phyloP scores from a whole-genome alignment of 2,329 filamentous ascomycete species.

The Xylaria polymorpha region DNA sequence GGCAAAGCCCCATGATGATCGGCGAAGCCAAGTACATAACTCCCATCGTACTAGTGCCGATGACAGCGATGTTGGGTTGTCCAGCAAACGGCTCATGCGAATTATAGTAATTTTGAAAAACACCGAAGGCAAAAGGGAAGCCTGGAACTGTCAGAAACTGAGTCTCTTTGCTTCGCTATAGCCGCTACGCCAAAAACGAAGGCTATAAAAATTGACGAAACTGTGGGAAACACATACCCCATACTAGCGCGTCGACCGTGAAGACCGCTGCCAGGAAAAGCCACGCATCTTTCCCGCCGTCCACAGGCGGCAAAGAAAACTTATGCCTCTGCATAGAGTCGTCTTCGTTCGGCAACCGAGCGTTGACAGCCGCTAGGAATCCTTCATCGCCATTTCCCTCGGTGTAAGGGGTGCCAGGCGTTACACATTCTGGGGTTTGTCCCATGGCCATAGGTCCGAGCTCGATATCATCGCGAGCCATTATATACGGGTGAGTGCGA shows the following conservation, averaged over 20 bases:
- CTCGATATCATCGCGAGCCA: conserved; percentile 33
- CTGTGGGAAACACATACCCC: conserved; percentile 54
- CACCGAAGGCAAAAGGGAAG: conserved; percentile 75
- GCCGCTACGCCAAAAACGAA: background rate
- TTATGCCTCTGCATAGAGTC: conserved; percentile 29
- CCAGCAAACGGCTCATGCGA: conserved; percentile 67
- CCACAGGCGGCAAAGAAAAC: conserved; percentile 45
- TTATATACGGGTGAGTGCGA: conserved; percentile 3
- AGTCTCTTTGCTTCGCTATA: background rate
- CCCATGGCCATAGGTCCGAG: conserved; percentile 10
- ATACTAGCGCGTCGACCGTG: conserved; percentile 64
- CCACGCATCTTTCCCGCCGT: conserved; percentile 49
- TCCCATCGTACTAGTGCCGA: conserved; percentile 73
- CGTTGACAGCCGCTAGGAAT: conserved; percentile 21
- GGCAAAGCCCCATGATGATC: conserved; percentile 60
- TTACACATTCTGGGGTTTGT: conserved; percentile 30
- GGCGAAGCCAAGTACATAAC: conserved; percentile 68
- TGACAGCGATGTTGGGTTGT: conserved; percentile 66
- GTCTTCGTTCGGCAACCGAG: conserved; percentile 20
- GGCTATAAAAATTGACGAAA: background rate
- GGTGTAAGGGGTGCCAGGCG: conserved; percentile 20
- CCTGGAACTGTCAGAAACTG: conserved; percentile 56
- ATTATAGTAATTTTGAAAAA: conserved; percentile 77
- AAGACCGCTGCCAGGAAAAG: conserved; percentile 63
- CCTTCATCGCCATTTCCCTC: conserved; percentile 22